Evolutionary conservation across 805 yeast genomes (phyloP).

Genomic region (Ogataea pini): DNA sequence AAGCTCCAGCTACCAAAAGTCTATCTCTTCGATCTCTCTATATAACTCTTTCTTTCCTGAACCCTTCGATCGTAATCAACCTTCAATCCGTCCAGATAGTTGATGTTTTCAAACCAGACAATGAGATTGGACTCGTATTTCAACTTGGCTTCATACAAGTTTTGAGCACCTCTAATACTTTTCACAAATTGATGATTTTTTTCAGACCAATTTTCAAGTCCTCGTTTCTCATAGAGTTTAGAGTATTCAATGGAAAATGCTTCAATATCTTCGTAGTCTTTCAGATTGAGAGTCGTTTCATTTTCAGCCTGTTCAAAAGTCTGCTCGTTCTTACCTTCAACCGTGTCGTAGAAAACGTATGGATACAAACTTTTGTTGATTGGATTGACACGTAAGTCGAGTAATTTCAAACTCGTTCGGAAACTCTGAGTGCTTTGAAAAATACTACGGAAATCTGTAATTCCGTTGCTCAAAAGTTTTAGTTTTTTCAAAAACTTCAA

Average conservation of each 20-base stretch:
- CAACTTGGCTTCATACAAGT: not conserved
- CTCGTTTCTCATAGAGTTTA: slow-evolving; percentile 37
- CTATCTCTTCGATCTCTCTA: not conserved
- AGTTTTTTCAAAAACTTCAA: slow-evolving; percentile 41
- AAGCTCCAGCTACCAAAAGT: too few relatives aligned
- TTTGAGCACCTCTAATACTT: slow-evolving; percentile 4
- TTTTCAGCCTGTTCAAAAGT: slow-evolving; percentile 24
- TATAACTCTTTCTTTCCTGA: slow-evolving; percentile 8
- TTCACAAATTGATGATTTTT: slow-evolving; percentile 34
- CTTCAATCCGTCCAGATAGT: slow-evolving; percentile 31
- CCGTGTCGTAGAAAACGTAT: slow-evolving; percentile 47
- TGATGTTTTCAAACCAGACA: slow-evolving; percentile 30
- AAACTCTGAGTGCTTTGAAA: slow-evolving; percentile 32
- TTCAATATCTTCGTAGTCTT: slow-evolving; percentile 52
- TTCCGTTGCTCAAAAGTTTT: slow-evolving; percentile 47
- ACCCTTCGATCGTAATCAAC: slow-evolving; percentile 19
- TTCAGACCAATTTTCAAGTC: slow-evolving; percentile 41
- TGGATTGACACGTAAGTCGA: slow-evolving; percentile 54
- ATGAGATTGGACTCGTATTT: slow-evolving; percentile 25
- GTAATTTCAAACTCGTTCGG: slow-evolving; percentile 37
- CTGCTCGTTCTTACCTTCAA: slow-evolving; percentile 14
- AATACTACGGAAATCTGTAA: slow-evolving; percentile 38
- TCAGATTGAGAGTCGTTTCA: slow-evolving; percentile 41
- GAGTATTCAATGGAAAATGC: slow-evolving; percentile 50
- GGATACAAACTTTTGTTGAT: slow-evolving; percentile 50